Conservation (phyloP, 768 basidiomycete species). For the Boletales sp. region DNA sequence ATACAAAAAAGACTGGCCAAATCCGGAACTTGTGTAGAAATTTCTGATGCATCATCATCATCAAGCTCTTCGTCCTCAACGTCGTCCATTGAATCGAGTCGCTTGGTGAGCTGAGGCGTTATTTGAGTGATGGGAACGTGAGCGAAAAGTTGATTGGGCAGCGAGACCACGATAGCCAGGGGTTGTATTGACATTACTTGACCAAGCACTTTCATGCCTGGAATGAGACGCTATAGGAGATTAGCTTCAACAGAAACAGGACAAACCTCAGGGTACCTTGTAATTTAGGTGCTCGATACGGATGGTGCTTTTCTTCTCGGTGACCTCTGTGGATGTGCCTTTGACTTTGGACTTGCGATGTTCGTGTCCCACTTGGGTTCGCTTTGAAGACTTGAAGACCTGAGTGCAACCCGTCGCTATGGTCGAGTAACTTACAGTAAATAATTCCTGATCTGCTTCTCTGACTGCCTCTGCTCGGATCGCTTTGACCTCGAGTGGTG, state of each 20-base stretch:
- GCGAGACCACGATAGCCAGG: conserved; percentile 84
- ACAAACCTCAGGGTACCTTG: conserved; percentile 51
- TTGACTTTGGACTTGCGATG: conserved; percentile 47
- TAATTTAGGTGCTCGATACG: conserved; percentile 93
- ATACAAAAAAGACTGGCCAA: conserved; percentile 69
- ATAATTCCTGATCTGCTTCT: conserved; percentile 81
- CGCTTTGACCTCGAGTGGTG: conserved; percentile 84
- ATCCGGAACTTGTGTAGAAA: conserved; percentile 50
- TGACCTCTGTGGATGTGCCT: conserved; percentile 30
- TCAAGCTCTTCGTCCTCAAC: conserved; percentile 44
- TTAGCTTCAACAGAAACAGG: conserved; percentile 5
- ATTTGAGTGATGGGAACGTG: conserved; percentile 95
- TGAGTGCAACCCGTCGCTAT: not conserved
- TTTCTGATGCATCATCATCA: conserved; percentile 43
- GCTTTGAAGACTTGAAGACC: conserved; percentile 39
- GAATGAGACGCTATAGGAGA: conserved; percentile 56
- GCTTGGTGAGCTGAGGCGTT: conserved; percentile 69
- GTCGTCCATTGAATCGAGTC: conserved; percentile 61
- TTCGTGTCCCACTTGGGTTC: conserved; percentile 38
- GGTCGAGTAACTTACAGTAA: conserved; percentile 45
- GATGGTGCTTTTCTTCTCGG: conserved; percentile 40
- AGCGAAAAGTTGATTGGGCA: conserved; percentile 93
- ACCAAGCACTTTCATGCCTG: conserved; percentile 87
- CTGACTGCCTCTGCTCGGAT: conserved; percentile 79
- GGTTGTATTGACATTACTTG: conserved; percentile 85